phyloP scores from a whole-genome alignment of 345 rosid genomes.

The Citrus inodora region DNA sequence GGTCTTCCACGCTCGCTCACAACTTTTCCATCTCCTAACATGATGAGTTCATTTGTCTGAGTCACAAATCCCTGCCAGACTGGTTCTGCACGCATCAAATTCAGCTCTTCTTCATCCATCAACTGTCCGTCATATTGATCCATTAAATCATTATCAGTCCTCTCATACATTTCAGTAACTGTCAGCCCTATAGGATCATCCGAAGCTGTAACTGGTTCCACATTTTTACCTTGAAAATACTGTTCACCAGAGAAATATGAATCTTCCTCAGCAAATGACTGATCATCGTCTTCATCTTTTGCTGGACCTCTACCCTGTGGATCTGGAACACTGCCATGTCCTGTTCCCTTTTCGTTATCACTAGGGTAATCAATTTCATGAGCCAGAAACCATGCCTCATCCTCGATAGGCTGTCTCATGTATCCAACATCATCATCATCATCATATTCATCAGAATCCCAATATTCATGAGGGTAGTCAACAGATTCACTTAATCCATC shows the following conservation, averaged over 20 bases:
- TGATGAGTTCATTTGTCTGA: constrained; percentile 66
- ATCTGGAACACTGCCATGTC: constrained; percentile 77
- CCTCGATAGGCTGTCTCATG: constrained; percentile 96
- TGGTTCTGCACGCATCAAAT: constrained; percentile 77
- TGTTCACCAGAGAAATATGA: constrained; percentile 94
- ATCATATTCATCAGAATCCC: constrained; percentile 99
- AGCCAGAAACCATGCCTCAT: constrained; percentile 97
- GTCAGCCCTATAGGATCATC: constrained; percentile 77
- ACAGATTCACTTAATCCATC: constrained; percentile 93
- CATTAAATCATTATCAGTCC: constrained; percentile 56
- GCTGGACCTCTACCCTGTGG: constrained; percentile 69
- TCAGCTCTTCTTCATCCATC: constrained; percentile 82
- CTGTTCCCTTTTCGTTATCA: constrained; percentile 92
- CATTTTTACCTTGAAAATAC: constrained; percentile 57
- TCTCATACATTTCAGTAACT: constrained; percentile 58
- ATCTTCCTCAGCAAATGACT: constrained; percentile 91
- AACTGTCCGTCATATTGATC: constrained; percentile 78
- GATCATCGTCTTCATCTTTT: constrained; percentile 89
- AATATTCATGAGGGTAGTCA: constrained; percentile 87
- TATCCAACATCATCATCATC: constrained; percentile 98
- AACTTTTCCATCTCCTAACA: constrained; percentile 55
- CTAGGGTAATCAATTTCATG: constrained; percentile 99
- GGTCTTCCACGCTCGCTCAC: constrained; percentile 46
- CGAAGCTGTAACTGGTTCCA: constrained; percentile 58
- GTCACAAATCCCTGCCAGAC: constrained; percentile 97